A percentile compares a stretch with the other conserved stretches of the same genome.
Evolutionary conservation across 169 alveolate species (phyloP).

Genomic region (Plasmodium yoelii): DNA sequence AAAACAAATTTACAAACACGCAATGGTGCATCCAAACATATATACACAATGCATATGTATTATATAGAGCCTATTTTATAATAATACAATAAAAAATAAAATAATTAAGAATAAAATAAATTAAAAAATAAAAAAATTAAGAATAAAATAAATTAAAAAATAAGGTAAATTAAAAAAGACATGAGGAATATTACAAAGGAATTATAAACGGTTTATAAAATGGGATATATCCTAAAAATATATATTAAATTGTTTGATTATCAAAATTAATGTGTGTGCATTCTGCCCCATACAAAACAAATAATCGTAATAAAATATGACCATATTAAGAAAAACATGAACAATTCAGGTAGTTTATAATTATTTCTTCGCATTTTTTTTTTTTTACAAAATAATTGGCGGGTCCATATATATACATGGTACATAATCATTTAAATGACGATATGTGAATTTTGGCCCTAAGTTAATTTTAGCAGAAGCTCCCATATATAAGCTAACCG

Average conservation of each 20-base stretch:
- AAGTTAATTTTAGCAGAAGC: constrained; percentile 84
- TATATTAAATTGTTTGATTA: background rate
- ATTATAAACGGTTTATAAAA: background rate
- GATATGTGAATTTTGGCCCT: constrained; percentile 81
- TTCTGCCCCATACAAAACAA: background rate
- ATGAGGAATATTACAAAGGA: background rate
- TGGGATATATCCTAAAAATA: constrained; percentile 1
- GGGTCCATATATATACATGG: constrained; percentile 82
- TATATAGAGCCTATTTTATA: no score
- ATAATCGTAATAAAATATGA: background rate
- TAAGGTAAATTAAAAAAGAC: background rate
- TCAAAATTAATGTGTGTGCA: constrained; percentile 5
- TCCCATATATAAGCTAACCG: constrained; percentile 90
- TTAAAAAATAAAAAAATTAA: background rate
- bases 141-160: background rate
- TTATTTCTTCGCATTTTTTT: background rate
- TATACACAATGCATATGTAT: no score
- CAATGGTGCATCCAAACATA: no score
- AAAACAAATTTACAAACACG: constrained; percentile 37
- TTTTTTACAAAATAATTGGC: constrained; percentile 72
- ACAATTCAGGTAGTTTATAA: background rate
- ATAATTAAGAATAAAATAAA: background rate
- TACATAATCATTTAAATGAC: constrained; percentile 77
- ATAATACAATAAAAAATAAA: constrained; percentile 14
- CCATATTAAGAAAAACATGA: background rate